Conservation (phyloP, 2,329 filamentous ascomycete genomes). For the Blumeria hordei region DNA sequence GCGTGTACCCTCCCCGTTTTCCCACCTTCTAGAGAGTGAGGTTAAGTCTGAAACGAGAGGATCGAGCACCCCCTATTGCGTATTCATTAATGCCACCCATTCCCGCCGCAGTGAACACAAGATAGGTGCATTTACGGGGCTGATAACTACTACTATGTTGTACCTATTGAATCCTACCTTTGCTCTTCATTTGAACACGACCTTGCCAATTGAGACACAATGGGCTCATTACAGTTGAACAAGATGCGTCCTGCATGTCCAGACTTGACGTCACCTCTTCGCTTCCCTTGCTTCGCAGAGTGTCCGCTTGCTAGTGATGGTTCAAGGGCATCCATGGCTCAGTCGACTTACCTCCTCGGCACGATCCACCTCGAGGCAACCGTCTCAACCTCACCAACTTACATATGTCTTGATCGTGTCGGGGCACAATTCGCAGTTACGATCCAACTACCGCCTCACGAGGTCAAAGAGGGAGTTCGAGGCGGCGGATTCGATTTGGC, state of each 20-base stretch:
- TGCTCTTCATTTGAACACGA: background rate
- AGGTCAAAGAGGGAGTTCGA: constrained; percentile 2
- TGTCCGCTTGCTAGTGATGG: background rate
- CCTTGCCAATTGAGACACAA: background rate
- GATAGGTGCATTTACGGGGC: background rate
- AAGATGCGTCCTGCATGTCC: background rate
- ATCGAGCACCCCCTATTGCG: background rate
- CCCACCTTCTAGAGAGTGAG: no score
- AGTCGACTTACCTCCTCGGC: constrained; percentile 7
- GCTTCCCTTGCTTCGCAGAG: background rate
- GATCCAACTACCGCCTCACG: constrained; percentile 3
- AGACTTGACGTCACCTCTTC: background rate
- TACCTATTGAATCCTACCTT: background rate
- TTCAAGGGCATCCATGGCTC: constrained; percentile 17
- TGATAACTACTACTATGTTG: background rate
- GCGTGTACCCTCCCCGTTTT: no score
- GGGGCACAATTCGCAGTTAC: constrained; percentile 9
- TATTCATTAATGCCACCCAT: background rate
- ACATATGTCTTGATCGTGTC: constrained; percentile 9
- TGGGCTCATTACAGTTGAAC: background rate
- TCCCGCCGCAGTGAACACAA: background rate
- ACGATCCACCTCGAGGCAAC: constrained; percentile 13
- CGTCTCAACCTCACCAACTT: constrained; percentile 11
- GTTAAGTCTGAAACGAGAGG: no score
- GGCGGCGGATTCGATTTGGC: constrained; percentile 8